Evolutionary conservation across 1,284 basidiomycete species (phyloP), one percentile per base, ranked within the genome.

Genomic region (Termitomyces sp.): DNA sequence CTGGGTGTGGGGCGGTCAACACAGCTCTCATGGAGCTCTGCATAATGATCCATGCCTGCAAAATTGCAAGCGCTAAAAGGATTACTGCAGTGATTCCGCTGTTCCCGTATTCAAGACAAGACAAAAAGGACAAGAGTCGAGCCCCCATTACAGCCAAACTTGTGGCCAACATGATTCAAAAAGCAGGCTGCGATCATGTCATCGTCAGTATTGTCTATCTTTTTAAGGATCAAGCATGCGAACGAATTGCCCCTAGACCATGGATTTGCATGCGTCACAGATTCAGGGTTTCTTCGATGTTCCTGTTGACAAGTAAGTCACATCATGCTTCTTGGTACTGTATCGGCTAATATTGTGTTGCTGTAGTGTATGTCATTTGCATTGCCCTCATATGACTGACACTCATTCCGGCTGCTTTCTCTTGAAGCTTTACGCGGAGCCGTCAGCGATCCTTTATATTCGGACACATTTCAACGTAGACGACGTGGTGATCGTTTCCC

Each of bases 271-370:
- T 69, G 94, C 95, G 46, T 94, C 92, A n/a, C 95, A 97, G 69
- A 98, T 98, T 61, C 95, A 99, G 73, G 97, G 97, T 34, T 99
- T 99, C 80, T 99, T 99, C 72, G 96, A 99, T 72, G 96, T 98
- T n/a, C 97, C 97, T 15, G 96, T 99, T 59, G 96, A 99, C 80
- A 98, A 98, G 94, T 97, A 70, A 82, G 93, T 85, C 15, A 1
- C 21, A 3, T 34, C 41, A 13, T 21, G n/a, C 13, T 24, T 17
- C n/a, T 39, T 21, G 43, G 31, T 7, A 45, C 54, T 33, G 36
- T 50, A 54, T 48, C 30, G 38, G n/a, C 47, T 57, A 34, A 58
- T 44, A 44, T 49, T 28, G 8, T 28, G 8, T 50, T 45, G 31
- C 50, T 46, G 19, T 40, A 59, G 64, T 42, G 58, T 67, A 65